Base-by-base conservation (phyloP, 805 yeast species). In the Saccharomycopsis babjevae region DNA sequence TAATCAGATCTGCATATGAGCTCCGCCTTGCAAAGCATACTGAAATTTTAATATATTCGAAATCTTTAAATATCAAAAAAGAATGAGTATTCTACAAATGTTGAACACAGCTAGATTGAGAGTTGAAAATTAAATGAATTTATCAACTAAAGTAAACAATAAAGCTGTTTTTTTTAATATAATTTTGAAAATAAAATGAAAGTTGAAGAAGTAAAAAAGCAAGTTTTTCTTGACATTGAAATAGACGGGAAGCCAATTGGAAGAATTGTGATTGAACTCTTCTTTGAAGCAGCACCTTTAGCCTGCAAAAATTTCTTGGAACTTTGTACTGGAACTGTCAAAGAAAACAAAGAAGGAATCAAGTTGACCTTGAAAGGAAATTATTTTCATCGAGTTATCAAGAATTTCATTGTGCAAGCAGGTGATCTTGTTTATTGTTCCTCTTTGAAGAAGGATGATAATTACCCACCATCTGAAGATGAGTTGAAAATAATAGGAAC, bases 371-470 rank as follows among this genome's bases (percentile, higher is more conserved):
- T 75, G 61, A 74, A 78, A 62, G 69, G 74, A 22, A 81, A 78
- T 50, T 73, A 71, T 46, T 85, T 88, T 70, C 87, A 85, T 66
- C 74, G 89, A 60, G 81, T 85, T 1, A 75, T 87, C 58, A 83
- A 81, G 67, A 87, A 84, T 68, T 88, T 88, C 68, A 81, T 86
- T 76, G 72, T 87, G 18, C 92, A 86, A 70, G 84, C 83, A 3
- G 92, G 92, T 46, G 89, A 85, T 68, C 68, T 79, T 1, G 69
- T 72, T 0, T 70, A 75, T 68, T 83, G 82, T 8, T 70, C 74
- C 2, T 66, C 62, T 1, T 57, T 62, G 8, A 67, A 65, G 25
- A 67, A 68, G 15, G 52, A 46, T 22, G 32, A 22, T 25, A 22
- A 46, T 11, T 59, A 59, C 43, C 64, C 65, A 32, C 62, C 62